Conservation (phyloP, 2,329 filamentous ascomycete genomes). For the Botrytis elliptica region DNA sequence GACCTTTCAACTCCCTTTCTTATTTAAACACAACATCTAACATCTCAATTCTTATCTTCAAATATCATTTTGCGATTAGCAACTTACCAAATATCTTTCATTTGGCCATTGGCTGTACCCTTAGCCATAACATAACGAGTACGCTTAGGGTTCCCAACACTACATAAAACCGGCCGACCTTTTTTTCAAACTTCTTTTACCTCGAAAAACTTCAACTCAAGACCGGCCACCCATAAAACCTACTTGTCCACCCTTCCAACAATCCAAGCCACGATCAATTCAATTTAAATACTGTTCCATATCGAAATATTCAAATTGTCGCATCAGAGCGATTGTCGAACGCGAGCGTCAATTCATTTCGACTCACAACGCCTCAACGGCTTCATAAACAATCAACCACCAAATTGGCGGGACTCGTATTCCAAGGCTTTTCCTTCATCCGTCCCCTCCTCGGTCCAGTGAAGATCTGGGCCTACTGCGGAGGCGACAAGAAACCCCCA, state of each 20-base stretch:
- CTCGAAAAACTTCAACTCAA: not conserved
- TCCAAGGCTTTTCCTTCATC: constrained; percentile 69
- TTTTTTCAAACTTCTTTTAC: not conserved
- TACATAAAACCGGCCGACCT: not conserved
- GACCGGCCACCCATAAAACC: constrained; percentile 7
- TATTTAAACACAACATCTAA: not conserved
- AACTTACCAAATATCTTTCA: not conserved
- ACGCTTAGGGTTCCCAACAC: not conserved
- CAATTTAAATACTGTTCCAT: constrained; percentile 7
- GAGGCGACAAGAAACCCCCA: constrained; percentile 96
- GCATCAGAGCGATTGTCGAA: not conserved
- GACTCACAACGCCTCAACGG: constrained; percentile 36
- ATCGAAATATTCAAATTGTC: not conserved
- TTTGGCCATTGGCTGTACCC: not conserved
- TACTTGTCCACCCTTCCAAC: not conserved
- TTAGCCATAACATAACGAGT: not conserved
- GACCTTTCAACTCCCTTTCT: constrained; percentile 14
- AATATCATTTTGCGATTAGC: too few species aligned
- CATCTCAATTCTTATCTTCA: not conserved
- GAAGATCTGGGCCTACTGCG: constrained; percentile 88
- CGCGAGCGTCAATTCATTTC: not conserved
- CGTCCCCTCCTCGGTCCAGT: constrained; percentile 86
- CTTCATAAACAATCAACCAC: constrained; percentile 50
- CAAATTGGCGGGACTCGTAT: constrained; percentile 91
- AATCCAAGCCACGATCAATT: constrained; percentile 4